phyloP scores from a whole-genome alignment of 306 rosid species.

The Medicago ruthenica region DNA sequence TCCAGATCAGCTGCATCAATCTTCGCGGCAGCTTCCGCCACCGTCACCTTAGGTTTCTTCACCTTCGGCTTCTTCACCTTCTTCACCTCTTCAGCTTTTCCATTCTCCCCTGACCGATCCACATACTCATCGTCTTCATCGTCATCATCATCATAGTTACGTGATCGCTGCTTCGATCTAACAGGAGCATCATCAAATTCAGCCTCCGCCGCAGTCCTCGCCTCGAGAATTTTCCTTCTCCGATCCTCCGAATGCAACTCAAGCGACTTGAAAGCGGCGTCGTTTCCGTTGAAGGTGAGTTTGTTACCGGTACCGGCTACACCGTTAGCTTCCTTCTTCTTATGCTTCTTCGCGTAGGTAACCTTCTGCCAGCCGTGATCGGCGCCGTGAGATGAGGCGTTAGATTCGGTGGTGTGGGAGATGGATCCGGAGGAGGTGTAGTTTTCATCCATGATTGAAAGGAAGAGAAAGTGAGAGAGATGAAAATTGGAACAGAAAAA shows the following conservation, averaged over 20 bases:
- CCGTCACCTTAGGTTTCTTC: conserved; percentile 89
- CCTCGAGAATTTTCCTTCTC: conserved; percentile 72
- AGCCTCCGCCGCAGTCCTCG: conserved; percentile 57
- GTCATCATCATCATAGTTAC: conserved; percentile 49
- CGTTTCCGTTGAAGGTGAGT: conserved; percentile 51
- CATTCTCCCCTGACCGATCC: conserved; percentile 57
- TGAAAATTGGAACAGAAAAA: background rate
- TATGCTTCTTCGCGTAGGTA: conserved; percentile 78
- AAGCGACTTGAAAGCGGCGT: conserved; percentile 71
- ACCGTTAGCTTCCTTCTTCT: conserved; percentile 60
- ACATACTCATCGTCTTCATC: conserved; percentile 63
- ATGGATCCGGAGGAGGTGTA: conserved; percentile 28
- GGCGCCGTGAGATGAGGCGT: conserved; percentile 37
- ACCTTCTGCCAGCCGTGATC: conserved; percentile 99
- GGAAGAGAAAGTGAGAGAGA: background rate
- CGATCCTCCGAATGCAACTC: conserved; percentile 88
- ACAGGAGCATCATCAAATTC: conserved; percentile 44
- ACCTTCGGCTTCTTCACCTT: conserved; percentile 84
- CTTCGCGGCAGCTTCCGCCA: conserved; percentile 85
- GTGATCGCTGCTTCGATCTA: conserved; percentile 68
- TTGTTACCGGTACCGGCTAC: conserved; percentile 40
- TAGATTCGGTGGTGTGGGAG: conserved; percentile 14
- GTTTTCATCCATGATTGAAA: conserved; percentile 62
- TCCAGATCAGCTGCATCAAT: conserved; percentile 72
- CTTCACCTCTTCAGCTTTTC: conserved; percentile 66